Evolutionary conservation across 106 monocot genomes (phyloP), one percentile per base, ranked within the genome.

Genomic region (Triglochin maritima): DNA sequence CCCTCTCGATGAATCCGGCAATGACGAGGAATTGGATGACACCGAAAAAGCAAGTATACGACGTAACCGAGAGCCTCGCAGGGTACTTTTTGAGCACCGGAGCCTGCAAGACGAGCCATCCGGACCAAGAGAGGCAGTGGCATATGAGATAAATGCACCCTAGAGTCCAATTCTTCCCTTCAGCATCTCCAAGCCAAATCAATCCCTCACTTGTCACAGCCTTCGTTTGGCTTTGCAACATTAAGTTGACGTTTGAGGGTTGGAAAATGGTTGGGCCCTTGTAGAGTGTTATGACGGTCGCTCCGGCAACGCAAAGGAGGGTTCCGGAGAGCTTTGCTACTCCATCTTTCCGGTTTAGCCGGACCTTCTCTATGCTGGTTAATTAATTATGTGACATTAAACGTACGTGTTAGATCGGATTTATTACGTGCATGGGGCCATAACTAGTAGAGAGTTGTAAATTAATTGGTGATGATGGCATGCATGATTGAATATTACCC

Each of bases 41-140:
- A 2, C 94, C 94, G 70, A 95, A 95, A 82, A 95, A 95, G 68
- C 94, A 95, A 9, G 94, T 95, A 85, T 90, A 90, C 50, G 94
- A 90, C 0, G 94, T 95, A 41, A 95, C 86, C 0, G 94, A 95
- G 4, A 95, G 79, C 69, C 94, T 74, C n/a, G 94, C 94, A 49
- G 94, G 94, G 73, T 95, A 95, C 68, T 85, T 95, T 79, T 90
- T 90, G 59, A 95, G 72, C 68, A 95, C 81, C 7, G 94, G 94
- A 3, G 85, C 81, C 78, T 95, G 94, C 14, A 95, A 81, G 16
- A 95, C 94, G 9, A 95, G 79, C 94, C 94, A 95, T 7, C 87
- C 94, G 3, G 94, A 87, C 94, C 94, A 95, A 9, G 94, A 90
- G 15, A 90, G 79, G 79, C 94, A 95, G 83, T 95, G 94, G 2